Base-by-base conservation (phyloP, 2,329 filamentous ascomycete genomes). In the Penicillium glabrum region DNA sequence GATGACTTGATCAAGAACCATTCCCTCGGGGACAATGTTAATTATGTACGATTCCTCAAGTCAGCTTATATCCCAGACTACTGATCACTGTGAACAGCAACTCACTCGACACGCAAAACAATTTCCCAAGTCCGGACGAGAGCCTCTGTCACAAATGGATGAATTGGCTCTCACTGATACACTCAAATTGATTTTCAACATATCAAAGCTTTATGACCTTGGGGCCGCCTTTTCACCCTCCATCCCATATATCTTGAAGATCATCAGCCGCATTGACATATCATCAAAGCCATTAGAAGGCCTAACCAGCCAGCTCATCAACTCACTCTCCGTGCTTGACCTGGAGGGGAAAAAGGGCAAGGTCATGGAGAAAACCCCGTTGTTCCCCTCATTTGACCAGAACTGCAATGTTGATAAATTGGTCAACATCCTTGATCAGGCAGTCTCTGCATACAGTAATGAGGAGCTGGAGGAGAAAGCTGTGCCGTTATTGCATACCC, bases 161-260 rank as follows among this genome's bases (percentile, higher is more conserved):
- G 86, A 89, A 57, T 86, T 93, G 85, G 91, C 93, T 0, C 80
- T 98, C 37, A 82, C 82, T 9, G 93, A 98, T 73, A 93, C 89
- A 0, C 78, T 95, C 49, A 97, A 96, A 69, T 81, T 98, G 41
- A 77, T 96, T 51, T 98, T 96, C 80, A 97, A 97, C 73, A 81
- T 96, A 52, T 89, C 89, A 1, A 87, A 93, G 66, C 86, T 87
- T 67, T 89, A 88, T 4, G 81, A 87, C 43, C 80, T 88, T 26
- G 75, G 78, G 5, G 72, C 79, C 0, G 75, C 80, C 0, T 96
- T 97, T 69, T 85, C 85, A 1, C 77, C 83, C 23, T 86, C 88
- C 3, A 82, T 96, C 43, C 82, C 86, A 11, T 81, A 86, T 57
- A 84, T 98, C 27, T 79, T 93, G 55, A 83, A 84, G 45, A 83